Conservation (phyloP, 176 grass and related monocot species). For the Hordeum marinum region DNA sequence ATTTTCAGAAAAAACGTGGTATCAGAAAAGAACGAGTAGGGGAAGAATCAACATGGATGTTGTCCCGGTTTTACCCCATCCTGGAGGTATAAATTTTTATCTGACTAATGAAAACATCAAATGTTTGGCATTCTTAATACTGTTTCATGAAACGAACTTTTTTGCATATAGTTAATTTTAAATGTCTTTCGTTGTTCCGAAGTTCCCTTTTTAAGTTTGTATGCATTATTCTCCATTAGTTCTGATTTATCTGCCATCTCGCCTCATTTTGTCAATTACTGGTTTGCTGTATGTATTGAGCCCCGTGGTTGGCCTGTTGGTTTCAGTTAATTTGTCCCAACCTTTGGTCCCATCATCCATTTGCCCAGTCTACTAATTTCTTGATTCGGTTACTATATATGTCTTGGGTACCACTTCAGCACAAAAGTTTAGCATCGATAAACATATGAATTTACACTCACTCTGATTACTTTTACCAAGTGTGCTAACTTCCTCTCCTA, state of each 20-base stretch:
- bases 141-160: conserved; percentile 5
- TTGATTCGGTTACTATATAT: background rate
- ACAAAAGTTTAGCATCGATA: background rate
- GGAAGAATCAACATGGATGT: conserved; percentile 63
- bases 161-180: background rate
- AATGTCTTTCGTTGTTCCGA: background rate
- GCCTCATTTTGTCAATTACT: background rate
- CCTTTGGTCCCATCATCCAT: background rate
- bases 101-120: background rate
- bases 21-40: conserved; percentile 60
- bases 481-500: background rate
- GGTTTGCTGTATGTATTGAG: background rate
- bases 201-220: background rate
- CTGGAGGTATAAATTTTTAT: conserved; percentile 54
- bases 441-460: background rate
- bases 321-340: background rate
- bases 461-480: background rate
- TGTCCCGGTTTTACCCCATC: conserved; percentile 83
- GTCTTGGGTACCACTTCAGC: background rate
- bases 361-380: background rate
- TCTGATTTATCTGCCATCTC: background rate
- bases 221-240: background rate
- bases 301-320: background rate
- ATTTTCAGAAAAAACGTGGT: conserved; percentile 65
- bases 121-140: background rate